Evolutionary conservation across 768 basidiomycete genomes (phyloP).

Genomic region (Grammothele lineata): DNA sequence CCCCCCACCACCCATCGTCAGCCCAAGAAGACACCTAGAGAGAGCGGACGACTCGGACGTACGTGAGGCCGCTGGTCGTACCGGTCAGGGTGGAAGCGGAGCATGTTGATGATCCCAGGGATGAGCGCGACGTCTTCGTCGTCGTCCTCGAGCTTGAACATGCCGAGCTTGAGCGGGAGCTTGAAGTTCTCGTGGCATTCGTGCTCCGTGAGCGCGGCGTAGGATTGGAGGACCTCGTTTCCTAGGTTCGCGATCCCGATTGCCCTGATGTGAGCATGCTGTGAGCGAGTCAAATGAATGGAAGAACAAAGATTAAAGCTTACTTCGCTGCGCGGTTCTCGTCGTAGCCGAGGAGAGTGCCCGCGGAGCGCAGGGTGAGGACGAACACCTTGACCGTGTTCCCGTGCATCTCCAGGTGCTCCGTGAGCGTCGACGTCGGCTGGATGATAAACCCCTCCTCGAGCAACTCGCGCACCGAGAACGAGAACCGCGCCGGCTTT

Average conservation of each 20-base stretch:
- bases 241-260: constrained; percentile 6
- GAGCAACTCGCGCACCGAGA: constrained; percentile 9
- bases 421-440: constrained; percentile 5
- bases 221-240: constrained; percentile 5
- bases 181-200: constrained; percentile 10
- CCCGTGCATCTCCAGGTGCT: constrained; percentile 11
- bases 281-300: background rate
- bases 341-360: constrained; percentile 2
- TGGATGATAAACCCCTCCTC: constrained; percentile 11
- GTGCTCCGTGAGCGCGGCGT: constrained; percentile 4
- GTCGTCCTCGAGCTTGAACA: constrained; percentile 10
- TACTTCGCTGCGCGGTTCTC: constrained; percentile 7
- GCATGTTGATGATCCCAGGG: constrained; percentile 3
- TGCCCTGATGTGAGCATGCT: background rate
- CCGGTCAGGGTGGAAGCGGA: background rate
- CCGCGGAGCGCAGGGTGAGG: background rate
- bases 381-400: constrained; percentile 8
- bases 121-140: constrained; percentile 8
- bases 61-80: constrained; percentile 7
- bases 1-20: background rate
- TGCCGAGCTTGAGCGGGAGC: constrained; percentile 10
- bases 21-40: background rate
- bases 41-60: background rate
- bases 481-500: constrained; percentile 3
- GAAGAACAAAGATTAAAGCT: too few relatives aligned